These are phyloP conservation scores for Pseudocercospora ulei DNA, from an alignment of 2,329 filamentous ascomycete species.

Conservation along the genomic window DNA sequence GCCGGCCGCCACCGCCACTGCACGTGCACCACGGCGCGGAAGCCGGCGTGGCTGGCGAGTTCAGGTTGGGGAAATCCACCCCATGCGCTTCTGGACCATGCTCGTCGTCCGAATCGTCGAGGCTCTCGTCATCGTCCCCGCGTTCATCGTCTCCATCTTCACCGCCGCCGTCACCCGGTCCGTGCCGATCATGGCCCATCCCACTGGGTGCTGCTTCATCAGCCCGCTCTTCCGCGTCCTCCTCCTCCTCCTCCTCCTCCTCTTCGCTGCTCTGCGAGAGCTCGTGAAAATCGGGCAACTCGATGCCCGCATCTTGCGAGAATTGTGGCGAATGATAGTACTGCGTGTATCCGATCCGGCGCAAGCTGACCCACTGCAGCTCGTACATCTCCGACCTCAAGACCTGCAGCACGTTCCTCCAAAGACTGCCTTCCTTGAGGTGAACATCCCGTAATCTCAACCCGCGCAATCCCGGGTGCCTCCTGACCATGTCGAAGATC, in stretches of 20 bases:
- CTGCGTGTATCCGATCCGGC: slow-evolving; percentile 51
- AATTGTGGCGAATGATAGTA: slow-evolving; percentile 43
- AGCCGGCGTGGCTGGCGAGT: slow-evolving; percentile 39
- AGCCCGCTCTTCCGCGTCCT: background rate
- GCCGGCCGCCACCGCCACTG: slow-evolving; percentile 31
- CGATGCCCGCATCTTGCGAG: slow-evolving; percentile 38
- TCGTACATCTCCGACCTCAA: slow-evolving; percentile 49
- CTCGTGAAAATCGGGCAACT: slow-evolving; percentile 40
- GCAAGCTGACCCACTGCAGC: slow-evolving; percentile 54
- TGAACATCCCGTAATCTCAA: slow-evolving; percentile 53
- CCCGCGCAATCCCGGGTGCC: slow-evolving; percentile 50
- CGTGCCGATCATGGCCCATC: background rate
- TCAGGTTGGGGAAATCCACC: slow-evolving; percentile 40
- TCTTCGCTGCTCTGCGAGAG: slow-evolving; percentile 31
- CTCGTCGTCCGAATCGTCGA: slow-evolving; percentile 35
- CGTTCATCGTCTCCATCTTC: slow-evolving; percentile 18
- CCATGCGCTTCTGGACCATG: slow-evolving; percentile 36
- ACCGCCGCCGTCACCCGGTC: slow-evolving; percentile 16
- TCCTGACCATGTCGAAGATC: slow-evolving; percentile 48
- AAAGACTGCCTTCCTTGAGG: slow-evolving; percentile 50
- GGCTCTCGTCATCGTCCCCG: slow-evolving; percentile 16
- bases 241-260: slow-evolving; percentile 10
- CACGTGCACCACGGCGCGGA: slow-evolving; percentile 43
- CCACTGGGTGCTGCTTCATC: slow-evolving; percentile 13
- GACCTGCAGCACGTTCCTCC: slow-evolving; percentile 51